Evolutionary conservation across 108 stramenopile species (phyloP), one percentile per base, ranked within the genome.

Genomic region (Licmophora abbreviata): DNA sequence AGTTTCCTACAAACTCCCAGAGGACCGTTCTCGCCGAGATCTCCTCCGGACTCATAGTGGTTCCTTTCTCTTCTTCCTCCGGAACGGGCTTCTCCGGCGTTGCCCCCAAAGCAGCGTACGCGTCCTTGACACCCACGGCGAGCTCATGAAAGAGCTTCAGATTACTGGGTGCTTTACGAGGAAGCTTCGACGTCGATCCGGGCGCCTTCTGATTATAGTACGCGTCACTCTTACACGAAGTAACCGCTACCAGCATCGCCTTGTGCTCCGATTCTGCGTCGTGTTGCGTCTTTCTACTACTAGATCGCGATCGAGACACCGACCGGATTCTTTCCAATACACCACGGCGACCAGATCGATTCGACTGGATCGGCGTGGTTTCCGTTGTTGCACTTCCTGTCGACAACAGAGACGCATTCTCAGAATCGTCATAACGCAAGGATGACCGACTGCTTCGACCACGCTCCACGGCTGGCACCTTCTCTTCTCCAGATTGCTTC

Each of bases 121-220:
- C 88, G 67, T 90, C 88, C 72, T 86, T 90, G 14, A 90, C 51
- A 28, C 80, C 88, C 37, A 90, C 82, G 0, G 88, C 88, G 41
- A 90, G 63, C 46, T 90, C 88, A 52, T 90, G 88, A 72, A 90
- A 90, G 18, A 75, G 66, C 42, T 90, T 90, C 12, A 90, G 57
- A 15, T 85, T 85, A 17, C 61, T 67, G 3, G 88, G 88, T 5
- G 88, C 88, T 29, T 85, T 72, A 12, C 88, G 66, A 2, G 88
- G 88, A 41, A 90, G 51, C 44, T 83, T 90, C 31, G 75, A 73
- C 8, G 82, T 84, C 22, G 81, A 66, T 0, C 88, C 88, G 17
- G 82, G 88, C 1, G 88, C 84, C 28, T 85, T 83, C 60, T 86
- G 79, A 40, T 85, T 77, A 65, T 90, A 83, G 40, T 90, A 90